Evolutionary conservation across 129 eudicot species (phyloP), one percentile per base, ranked within the genome.

Genomic region (Helichrysum umbraculigerum): DNA sequence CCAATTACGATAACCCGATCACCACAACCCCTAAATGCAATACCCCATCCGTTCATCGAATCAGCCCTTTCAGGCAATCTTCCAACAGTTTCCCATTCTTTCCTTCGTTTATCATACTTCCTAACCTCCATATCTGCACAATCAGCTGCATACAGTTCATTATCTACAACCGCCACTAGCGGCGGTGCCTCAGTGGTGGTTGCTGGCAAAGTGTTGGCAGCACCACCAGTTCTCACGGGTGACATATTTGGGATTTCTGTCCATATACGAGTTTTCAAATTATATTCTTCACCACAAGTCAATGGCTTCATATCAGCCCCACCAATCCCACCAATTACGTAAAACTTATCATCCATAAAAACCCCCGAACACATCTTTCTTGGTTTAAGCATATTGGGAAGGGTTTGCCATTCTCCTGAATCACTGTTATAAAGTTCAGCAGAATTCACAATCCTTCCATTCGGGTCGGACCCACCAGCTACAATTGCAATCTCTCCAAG

Each of bases 31-130:
- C 95, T 77, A 64, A 91, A 91, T 8, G 97, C 97, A 54, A 91
- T 83, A 9, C 97, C 97, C 97, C 97, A 91, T 2, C 95, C 97
- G 29, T 87, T 81, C 90, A 87, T 91, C 4, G 97, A 91, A 71
- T 78, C 89, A 0, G 90, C 95, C 52, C 90, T 59, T 67, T 88
- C 89, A 19, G 97, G 97, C 87, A 91, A 78, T 73, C 92, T 85
- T 59, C 97, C 95, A 6, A 88, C 85, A 0, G 90, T 85, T 47
- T 75, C 80, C 97, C 97, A 89, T 41, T 19, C 81, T 50, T 78
- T 80, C 68, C 61, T 76, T 3, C 16, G 28, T 72, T 92, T 92
- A 60, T 92, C 86, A 29, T 83, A 92, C 72, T 84, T 92, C 19
- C 92, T 76, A 19, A 92, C 96, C 66, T 87, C 91, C 96, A 89